Evolutionary conservation across 1,284 basidiomycete genomes (phyloP), one percentile per base, ranked within the genome.

Genomic region (Pholiota adiposa): DNA sequence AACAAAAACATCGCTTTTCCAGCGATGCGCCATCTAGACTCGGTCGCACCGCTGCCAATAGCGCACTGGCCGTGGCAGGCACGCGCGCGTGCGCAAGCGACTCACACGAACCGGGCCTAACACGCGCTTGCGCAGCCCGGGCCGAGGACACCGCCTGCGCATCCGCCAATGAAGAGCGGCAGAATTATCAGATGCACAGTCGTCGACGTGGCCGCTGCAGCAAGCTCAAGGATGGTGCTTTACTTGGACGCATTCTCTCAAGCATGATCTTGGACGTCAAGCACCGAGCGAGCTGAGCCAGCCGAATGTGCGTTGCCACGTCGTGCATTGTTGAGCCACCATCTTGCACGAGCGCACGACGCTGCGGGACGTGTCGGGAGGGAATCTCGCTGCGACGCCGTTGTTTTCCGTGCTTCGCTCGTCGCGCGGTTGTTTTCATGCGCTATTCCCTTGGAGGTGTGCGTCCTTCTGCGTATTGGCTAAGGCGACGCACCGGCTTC

Each of bases 221-320:
- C 36, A 7, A 23, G 41, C 18, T 43, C 31, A 33, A 33, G 31
- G 31, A 33, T 33, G 31, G 19, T 23, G 8, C 44, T 46, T 46
- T 46, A 25, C 21, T 25, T 46, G 44, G 44, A 46, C 44, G 44
- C 44, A 16, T 46, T 46, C 44, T 46, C 44, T 46, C 44, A 46
- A 11, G 6, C 25, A 16, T 23, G 44, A 27, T 14, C 23, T 6
- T 23, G 14, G 40, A 7, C 4, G 36, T 31, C 29, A 31, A 6
- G 40, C 40, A 5, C 44, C 44, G 44, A 27, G 23, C 44, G 44
- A 46, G 23, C 8, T 46, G 44, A 46, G 44, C 44, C 44, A 46
- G 44, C 12, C 16, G 44, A n/a, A n/a, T n/a, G n/a, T n/a, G 12
- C 7, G 44, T 16, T 46, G 44, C 44, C 44, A 46, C 44, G 44